Conservation (phyloP, 2,329 filamentous ascomycete species). For the Myriosclerotinia duriaeana region DNA sequence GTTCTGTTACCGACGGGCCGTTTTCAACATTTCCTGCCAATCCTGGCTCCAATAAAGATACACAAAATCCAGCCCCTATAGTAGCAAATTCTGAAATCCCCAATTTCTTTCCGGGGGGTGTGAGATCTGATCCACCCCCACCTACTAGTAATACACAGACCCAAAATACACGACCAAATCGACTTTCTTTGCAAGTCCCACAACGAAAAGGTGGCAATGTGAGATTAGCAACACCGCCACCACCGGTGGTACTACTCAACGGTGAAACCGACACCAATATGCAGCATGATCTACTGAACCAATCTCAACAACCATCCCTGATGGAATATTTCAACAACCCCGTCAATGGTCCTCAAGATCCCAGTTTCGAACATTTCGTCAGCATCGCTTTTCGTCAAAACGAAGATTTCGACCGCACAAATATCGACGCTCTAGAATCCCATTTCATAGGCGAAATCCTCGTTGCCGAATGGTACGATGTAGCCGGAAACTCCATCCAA, state of each 20-base stretch:
- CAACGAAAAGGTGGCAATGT: constrained; percentile 60
- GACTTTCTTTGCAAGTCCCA: constrained; percentile 63
- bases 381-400: constrained; percentile 38
- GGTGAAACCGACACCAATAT: constrained; percentile 40
- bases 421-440: constrained; percentile 56
- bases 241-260: constrained; percentile 49
- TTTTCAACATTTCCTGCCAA: constrained; percentile 69
- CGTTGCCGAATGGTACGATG: constrained; percentile 53
- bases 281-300: constrained; percentile 38
- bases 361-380: constrained; percentile 34
- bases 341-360: constrained; percentile 27
- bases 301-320: constrained; percentile 31
- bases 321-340: constrained; percentile 38
- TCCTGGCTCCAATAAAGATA: constrained; percentile 48
- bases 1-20: constrained; percentile 63
- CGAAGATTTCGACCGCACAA: constrained; percentile 45
- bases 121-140: constrained; percentile 24
- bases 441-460: constrained; percentile 54
- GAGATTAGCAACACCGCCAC: constrained; percentile 58
- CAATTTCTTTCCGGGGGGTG: constrained; percentile 40
- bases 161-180: constrained; percentile 45
- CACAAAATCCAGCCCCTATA: constrained; percentile 46
- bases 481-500: constrained; percentile 46
- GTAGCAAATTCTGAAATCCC: constrained; percentile 44
- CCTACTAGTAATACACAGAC: constrained; percentile 29